Evolutionary conservation across 164 flowering plant genomes (phyloP), one percentile per base, ranked within the genome.

Genomic region (Vitis riparia): DNA sequence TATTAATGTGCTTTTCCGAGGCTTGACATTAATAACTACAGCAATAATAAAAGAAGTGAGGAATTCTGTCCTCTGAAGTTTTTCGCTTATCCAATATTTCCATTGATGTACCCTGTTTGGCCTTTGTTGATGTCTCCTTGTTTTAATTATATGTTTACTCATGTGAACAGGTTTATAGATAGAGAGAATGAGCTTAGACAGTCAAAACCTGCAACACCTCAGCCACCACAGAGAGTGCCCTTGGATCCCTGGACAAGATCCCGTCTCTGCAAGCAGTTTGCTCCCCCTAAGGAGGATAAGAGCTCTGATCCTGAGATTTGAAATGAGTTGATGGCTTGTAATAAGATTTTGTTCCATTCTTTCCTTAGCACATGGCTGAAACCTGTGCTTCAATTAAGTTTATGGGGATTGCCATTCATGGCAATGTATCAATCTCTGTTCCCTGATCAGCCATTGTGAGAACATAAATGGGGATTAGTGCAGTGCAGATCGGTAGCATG

Each of bases 161-260:
- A 4, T 62, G 7, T 69, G 74, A 67, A 59, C 88, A 96, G 99
- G 89, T 96, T 93, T 74, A 77, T 96, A 15, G 98, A 93, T 78
- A 81, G 99, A 78, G 97, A 91, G 71, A 89, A 96, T 72, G 99
- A 96, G 74, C 97, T 96, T 16, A 85, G 97, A 67, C 95, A 93
- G 68, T 82, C 98, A 58, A 93, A 91, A 69, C 97, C 94, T 30
- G 80, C 98, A 58, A 75, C 83, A 14, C 95, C 97, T 63, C 99
- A 87, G 82, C 93, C 91, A 62, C 89, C 88, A 8, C 92, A 78
- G 59, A 83, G 86, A 69, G 65, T 86, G 27, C 74, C 97, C 1
- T 30, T 93, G 85, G 97, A 96, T 79, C 99, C 98, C 1, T 96
- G 94, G 94, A 83, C 89, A 12, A 88, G 85, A 78, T 89, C 99